Base-by-base conservation (phyloP, 345 rosid genomes). In the Pseudoturritis turrita region DNA sequence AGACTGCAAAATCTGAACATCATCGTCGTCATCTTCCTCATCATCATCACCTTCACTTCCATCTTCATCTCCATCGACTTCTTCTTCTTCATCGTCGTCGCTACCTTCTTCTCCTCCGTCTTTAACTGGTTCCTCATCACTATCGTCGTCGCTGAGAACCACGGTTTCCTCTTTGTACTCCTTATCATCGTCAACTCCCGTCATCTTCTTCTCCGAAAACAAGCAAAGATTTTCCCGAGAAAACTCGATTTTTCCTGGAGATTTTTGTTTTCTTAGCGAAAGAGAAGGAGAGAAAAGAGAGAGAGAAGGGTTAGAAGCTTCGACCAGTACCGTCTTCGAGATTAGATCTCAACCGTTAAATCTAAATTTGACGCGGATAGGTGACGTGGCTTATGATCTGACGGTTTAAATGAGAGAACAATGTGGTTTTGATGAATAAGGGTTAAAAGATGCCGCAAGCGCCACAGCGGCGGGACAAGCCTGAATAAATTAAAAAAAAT, bases 261-360 rank as follows among this genome's bases (percentile, higher is more conserved):
- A 64, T 31, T 60, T 62, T 67, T 44, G 55, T 44, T 46, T 51
- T 5, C 6, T 26, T 6, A 33, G 68, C 35, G 68, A 19, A 35
- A 60, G 80, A 69, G 26, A 47, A 21, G 44, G 40, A 36, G 78
- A 14, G 37, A 33, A 33, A 59, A 58, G 65, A 26, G 71, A 54
- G 68, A 62, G 36, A 72, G 45, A 56, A 53, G 35, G 70, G 62
- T 22, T 57, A 47, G 68, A 78, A 82, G 80, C 66, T 79, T 83
- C 81, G 89, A 79, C 78, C 83, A 81, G 86, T 85, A 79, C 71
- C 82, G 62, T 79, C 84, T 84, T 81, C 77, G 71, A 83, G 51
- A 79, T 71, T 51, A 33, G 77, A 90, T 88, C 94, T 59, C 4
- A 70, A 52, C 94, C 96, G 90, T 88, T 50, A 74, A 84, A 77